Percentiles rank a stretch among this genome's conserved stretches.
phyloP scores from a whole-genome alignment of 2,329 filamentous ascomycete species.

The Cladophialophora psammophila region DNA sequence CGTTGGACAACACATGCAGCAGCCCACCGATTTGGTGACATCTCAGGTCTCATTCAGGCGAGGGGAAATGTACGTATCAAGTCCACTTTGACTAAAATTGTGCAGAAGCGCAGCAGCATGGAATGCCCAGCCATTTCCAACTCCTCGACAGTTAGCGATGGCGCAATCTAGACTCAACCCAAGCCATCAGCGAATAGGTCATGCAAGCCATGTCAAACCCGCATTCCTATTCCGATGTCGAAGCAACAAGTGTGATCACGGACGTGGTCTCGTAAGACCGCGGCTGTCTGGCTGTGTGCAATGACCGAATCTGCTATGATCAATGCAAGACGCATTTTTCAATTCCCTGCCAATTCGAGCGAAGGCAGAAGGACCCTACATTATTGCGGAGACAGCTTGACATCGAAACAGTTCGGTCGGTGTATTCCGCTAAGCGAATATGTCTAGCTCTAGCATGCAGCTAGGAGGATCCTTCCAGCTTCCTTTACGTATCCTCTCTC shows the following conservation, averaged over 20 bases:
- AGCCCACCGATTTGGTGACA: neutral
- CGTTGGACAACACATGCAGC: slow-evolving; percentile 14
- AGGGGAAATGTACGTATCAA: slow-evolving; percentile 14
- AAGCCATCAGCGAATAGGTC: neutral
- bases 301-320: neutral
- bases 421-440: slow-evolving; percentile 8
- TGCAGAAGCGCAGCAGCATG: slow-evolving; percentile 11
- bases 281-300: neutral
- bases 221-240: neutral
- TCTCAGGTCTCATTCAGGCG: slow-evolving; percentile 1
- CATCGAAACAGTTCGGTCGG: neutral
- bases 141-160: slow-evolving; percentile 3
- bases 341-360: neutral
- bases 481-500: slow-evolving; percentile 8
- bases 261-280: neutral
- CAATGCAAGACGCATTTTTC: neutral
- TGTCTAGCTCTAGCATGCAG: neutral
- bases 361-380: neutral
- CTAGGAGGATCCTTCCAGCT: neutral
- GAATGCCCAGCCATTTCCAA: neutral
- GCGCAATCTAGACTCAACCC: neutral
- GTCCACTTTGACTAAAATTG: slow-evolving; percentile 18
- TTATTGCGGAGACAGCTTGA: neutral
- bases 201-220: neutral
- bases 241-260: neutral